These are phyloP conservation scores for Picocystis sp. DNA, from an alignment of 163 green algal species.

Conservation along the genomic window DNA sequence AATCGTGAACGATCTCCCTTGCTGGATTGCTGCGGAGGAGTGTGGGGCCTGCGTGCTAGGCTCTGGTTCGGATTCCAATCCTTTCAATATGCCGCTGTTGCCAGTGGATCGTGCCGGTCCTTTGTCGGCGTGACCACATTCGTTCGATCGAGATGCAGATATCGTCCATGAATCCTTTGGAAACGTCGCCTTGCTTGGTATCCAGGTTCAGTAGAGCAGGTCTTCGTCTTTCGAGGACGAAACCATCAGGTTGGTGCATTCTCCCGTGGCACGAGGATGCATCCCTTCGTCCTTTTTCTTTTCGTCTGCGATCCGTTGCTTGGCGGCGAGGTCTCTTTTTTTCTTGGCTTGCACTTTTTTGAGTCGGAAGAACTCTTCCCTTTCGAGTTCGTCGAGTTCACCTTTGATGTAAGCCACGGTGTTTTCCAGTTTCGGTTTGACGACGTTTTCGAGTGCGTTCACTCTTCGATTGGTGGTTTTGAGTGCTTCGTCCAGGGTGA, in stretches of 20 bases:
- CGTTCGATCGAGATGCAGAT: no score
- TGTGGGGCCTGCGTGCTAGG: no score
- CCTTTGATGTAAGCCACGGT: constrained; percentile 92
- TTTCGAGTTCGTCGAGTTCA: constrained; percentile 97
- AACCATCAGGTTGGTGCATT: not conserved
- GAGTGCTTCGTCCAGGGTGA: constrained; percentile 92
- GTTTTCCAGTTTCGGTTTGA: constrained; percentile 91
- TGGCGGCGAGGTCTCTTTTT: constrained; percentile 18
- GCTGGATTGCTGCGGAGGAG: no score
- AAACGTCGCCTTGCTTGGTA: no score
- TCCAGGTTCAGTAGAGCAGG: not conserved
- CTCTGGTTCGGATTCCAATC: no score
- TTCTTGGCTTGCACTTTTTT: constrained; percentile 43
- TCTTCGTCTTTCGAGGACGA: not conserved
- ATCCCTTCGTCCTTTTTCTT: not conserved
- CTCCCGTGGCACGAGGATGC: not conserved
- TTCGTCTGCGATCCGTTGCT: no score
- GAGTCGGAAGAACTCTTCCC: constrained; percentile 97
- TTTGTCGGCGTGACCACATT: no score
- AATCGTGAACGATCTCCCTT: no score
- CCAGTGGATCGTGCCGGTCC: no score
- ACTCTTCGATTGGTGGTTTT: constrained; percentile 94
- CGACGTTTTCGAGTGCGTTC: constrained; percentile 98
- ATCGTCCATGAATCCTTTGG: no score
- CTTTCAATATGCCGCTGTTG: no score